Evolutionary conservation across 129 eudicot genomes (phyloP), one percentile per base, ranked within the genome.

Genomic region (Tagetes patula): DNA sequence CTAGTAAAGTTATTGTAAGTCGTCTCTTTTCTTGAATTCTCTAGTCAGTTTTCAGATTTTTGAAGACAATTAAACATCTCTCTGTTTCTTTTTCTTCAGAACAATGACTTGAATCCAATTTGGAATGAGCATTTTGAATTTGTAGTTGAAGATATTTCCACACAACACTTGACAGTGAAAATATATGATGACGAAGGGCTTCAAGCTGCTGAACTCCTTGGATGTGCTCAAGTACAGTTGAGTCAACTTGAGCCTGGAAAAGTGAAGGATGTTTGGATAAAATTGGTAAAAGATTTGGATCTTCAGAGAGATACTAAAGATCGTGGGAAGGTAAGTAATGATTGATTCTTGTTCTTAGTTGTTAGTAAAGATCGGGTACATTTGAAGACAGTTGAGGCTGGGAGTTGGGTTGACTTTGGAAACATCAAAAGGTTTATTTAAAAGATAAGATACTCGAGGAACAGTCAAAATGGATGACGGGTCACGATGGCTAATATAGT

Each of bases 91-190:
- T 67, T 30, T 58, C 78, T 67, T 63, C 96, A 94, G 99, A 83
- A 82, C 90, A 94, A 94, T 75, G 82, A 94, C 56, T 76, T 94
- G 83, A 94, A 82, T 88, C 99, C 99, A 60, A 87, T 94, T 39
- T 94, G 99, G 99, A 94, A 94, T 59, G 99, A 94, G 61, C 99
- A 94, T 83, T 94, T 86, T 69, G 97, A 94, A 85, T 94, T 94
- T 73, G 81, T 87, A 55, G 87, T 94, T 59, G 99, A 94, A 82
- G 99, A 94, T 78, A 56, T 50, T 30, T 82, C 94, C 66, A 94
- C 99, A 56, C 99, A 94, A 80, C 88, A 86, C 70, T 80, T 94
- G 89, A 91, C 88, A 69, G 85, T 94, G 11, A 94, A 94, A 72
- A 68, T 94, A 52, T 88, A 72, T 59, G 99, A 94, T 47, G 96